Conservation (phyloP, 306 rosid genomes). For the Quercus bicolor region DNA sequence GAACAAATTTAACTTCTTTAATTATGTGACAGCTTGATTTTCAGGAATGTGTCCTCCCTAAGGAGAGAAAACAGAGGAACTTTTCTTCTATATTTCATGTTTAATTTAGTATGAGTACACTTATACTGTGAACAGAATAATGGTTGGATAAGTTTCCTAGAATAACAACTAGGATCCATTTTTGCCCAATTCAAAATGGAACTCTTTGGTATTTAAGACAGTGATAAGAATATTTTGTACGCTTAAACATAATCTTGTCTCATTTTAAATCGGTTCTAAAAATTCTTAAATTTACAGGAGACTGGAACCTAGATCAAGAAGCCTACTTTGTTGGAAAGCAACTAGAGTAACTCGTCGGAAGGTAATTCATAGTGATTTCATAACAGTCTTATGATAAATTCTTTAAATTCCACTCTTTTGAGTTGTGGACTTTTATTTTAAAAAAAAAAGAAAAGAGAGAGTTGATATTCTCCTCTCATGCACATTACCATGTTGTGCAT, state of each 20-base stretch:
- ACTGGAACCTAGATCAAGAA: slow-evolving; percentile 91
- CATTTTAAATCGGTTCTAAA: slow-evolving; percentile 16
- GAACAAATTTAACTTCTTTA: not conserved
- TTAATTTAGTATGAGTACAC: not conserved
- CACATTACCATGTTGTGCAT: not conserved
- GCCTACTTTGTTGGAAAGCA: slow-evolving; percentile 89
- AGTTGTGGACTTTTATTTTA: not conserved
- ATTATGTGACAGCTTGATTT: not conserved
- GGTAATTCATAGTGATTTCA: slow-evolving; percentile 45
- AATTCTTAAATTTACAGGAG: slow-evolving; percentile 54
- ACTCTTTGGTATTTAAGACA: not conserved
- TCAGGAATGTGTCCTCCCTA: not conserved
- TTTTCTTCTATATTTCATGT: not conserved
- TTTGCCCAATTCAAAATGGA: not conserved
- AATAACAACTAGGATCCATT: not conserved
- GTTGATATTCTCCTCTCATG: not conserved
- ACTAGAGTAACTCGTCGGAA: slow-evolving; percentile 70
- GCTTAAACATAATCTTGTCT: slow-evolving; percentile 4
- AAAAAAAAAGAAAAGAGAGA: not conserved
- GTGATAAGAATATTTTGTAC: slow-evolving; percentile 7
- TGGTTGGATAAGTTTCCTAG: not conserved
- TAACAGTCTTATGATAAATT: slow-evolving; percentile 1
- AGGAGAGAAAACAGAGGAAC: not conserved
- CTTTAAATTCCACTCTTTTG: not conserved
- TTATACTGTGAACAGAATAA: not conserved